A percentile compares a stretch with the other conserved stretches of the same genome.
These are phyloP conservation scores for Monilinia aucupariae DNA, from an alignment of 2,329 filamentous ascomycete genomes.

Conservation along the genomic window DNA sequence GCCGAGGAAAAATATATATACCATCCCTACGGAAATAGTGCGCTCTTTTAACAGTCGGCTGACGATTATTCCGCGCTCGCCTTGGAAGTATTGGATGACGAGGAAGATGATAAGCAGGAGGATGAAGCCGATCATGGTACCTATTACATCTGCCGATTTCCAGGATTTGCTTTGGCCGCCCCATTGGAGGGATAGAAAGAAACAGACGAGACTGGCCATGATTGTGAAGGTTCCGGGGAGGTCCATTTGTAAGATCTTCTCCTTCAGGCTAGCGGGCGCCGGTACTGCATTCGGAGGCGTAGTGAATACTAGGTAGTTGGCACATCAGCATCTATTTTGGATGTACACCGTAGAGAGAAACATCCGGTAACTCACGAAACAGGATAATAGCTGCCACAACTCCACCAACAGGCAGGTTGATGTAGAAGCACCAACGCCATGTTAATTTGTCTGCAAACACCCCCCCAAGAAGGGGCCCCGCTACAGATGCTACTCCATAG, in stretches of 20 bases:
- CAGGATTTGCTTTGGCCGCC: constrained; percentile 43
- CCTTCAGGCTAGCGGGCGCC: constrained; percentile 36
- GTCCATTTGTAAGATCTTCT: constrained; percentile 47
- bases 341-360: background rate
- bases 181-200: constrained; percentile 45
- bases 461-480: constrained; percentile 60
- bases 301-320: constrained; percentile 18
- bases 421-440: constrained; percentile 49
- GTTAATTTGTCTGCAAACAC: constrained; percentile 54
- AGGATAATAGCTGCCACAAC: constrained; percentile 30
- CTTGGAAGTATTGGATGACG: constrained; percentile 40
- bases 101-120: constrained; percentile 36
- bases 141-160: constrained; percentile 40
- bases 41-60: constrained; percentile 41
- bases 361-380: background rate
- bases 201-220: constrained; percentile 41
- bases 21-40: constrained; percentile 40
- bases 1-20: constrained; percentile 42
- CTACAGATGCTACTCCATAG: constrained; percentile 58
- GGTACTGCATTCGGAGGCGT: constrained; percentile 40
- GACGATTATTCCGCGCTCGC: constrained; percentile 47
- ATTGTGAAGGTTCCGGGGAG: constrained; percentile 42
- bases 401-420: constrained; percentile 35
- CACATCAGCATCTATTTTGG: background rate
- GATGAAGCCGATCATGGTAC: constrained; percentile 40